These are phyloP conservation scores for Candolleomyces eurysporus DNA, from an alignment of 768 basidiomycete genomes.

Conservation along the genomic window DNA sequence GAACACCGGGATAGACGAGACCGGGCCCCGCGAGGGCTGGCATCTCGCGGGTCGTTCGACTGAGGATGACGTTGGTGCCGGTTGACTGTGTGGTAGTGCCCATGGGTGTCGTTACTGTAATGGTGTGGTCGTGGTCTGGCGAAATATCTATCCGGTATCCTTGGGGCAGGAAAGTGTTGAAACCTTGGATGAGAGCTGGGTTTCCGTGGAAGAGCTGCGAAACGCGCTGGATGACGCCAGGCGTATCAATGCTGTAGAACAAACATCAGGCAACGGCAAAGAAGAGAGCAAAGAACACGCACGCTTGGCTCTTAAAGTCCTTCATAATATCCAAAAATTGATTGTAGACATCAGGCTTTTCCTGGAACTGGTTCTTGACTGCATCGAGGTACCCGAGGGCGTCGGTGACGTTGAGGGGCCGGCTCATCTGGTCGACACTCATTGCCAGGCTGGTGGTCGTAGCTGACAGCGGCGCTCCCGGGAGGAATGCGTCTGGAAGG, in stretches of 20 bases:
- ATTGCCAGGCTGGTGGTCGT: no score
- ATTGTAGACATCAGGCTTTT: slow-evolving; percentile 93
- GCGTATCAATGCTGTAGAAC: slow-evolving; percentile 83
- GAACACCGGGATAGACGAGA: slow-evolving; percentile 27
- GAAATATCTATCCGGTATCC: slow-evolving; percentile 93
- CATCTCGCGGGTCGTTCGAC: slow-evolving; percentile 27
- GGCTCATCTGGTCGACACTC: slow-evolving; percentile 27
- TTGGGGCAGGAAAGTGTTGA: slow-evolving; percentile 95
- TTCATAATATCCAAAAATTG: slow-evolving; percentile 97
- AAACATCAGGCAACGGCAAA: slow-evolving; percentile 16
- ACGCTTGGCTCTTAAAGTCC: slow-evolving; percentile 97
- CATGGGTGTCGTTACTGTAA: slow-evolving; percentile 78
- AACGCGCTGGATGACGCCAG: slow-evolving; percentile 94
- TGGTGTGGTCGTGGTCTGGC: slow-evolving; percentile 68
- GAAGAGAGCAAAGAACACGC: slow-evolving; percentile 29
- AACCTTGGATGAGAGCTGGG: slow-evolving; percentile 88
- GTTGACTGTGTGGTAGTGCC: slow-evolving; percentile 71
- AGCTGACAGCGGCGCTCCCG: no score
- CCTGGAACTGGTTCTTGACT: slow-evolving; percentile 88
- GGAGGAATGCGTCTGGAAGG: no score
- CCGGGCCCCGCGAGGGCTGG: slow-evolving; percentile 26
- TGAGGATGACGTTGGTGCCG: slow-evolving; percentile 28
- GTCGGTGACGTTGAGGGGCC: slow-evolving; percentile 89
- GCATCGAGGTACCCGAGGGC: slow-evolving; percentile 92
- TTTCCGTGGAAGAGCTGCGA: slow-evolving; percentile 91